Evolutionary conservation across 768 basidiomycete species (phyloP), one percentile per base, ranked within the genome.

Genomic region (Boletus huronensis): DNA sequence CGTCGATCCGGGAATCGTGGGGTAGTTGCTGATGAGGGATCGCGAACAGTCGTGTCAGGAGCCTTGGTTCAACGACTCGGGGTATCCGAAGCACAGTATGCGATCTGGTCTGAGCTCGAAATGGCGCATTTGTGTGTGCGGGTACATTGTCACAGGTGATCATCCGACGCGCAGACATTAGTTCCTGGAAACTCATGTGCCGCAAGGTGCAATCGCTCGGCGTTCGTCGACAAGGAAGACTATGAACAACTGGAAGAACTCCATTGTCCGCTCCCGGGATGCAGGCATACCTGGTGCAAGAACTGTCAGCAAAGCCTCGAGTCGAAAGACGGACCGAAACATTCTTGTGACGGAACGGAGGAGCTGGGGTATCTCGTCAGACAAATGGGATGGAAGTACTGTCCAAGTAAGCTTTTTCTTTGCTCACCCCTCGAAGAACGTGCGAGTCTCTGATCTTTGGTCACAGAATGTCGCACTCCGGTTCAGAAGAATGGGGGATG

Each of bases 271-370:
- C 59, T 76, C 38, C 74, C 71, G 0, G 63, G 62, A n/a, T 87
- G 84, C 57, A 60, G 61, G 11, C 70, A 81, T 59, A 71, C 68
- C 29, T 87, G 83, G 85, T 87, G 84, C 68, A 85, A 80, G 67
- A 65, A 66, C 28, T 86, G 84, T 65, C 76, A 76, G 40, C 79
- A 81, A 52, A 40, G 60, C 53, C 45, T 74, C 31, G 52, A 59
- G 14, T 6, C 16, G 1, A 25, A 65, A 11, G 59, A 61, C 19
- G 73, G 69, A 19, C 73, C 71, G 13, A 67, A 70, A 43, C 82
- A 84, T 58, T 79, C 80, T 1, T 86, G 84, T 62, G 83, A 84
- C 50, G 82, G 81, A 5, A 72, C 77, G 14, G 71, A 74, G 10
- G 84, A 85, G 57, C 70, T 85, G 13, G 72, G 77, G 7, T 67